These are phyloP conservation scores for Spizellomyces punctatus DNA, from an alignment of 192 early-diverging fungal species.

Conservation along the genomic window DNA sequence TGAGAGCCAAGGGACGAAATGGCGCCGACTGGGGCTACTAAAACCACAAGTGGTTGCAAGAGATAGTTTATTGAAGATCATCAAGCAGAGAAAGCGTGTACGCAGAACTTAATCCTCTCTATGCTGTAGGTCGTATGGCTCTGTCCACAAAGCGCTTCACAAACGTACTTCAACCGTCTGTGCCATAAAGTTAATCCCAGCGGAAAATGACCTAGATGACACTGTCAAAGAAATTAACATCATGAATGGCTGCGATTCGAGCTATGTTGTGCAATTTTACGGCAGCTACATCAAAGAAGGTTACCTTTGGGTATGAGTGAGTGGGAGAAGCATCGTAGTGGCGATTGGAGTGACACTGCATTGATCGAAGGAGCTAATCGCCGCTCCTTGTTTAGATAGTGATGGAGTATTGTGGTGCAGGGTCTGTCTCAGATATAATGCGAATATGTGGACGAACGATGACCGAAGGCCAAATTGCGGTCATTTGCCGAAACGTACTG, in stretches of 20 bases:
- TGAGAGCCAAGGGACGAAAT: background rate
- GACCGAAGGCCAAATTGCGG: constrained; percentile 55
- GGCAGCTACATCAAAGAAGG: constrained; percentile 52
- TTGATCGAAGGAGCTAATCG: background rate
- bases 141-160: constrained; percentile 61
- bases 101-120: background rate
- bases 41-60: too few species aligned
- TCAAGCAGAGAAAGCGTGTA: too few species aligned
- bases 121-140: constrained; percentile 53
- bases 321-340: background rate
- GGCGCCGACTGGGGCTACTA: too few species aligned
- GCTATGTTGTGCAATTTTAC: constrained; percentile 54
- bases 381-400: constrained; percentile 47
- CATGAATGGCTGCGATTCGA: constrained; percentile 50
- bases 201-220: constrained; percentile 51
- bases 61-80: too few species aligned
- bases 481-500: constrained; percentile 52
- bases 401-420: constrained; percentile 65
- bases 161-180: constrained; percentile 39
- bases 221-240: constrained; percentile 59
- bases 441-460: constrained; percentile 44
- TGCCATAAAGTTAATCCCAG: constrained; percentile 57
- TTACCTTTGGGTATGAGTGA: constrained; percentile 48
- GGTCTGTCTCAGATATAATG: constrained; percentile 62
- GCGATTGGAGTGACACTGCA: too few species aligned